These are phyloP conservation scores for Pseudogymnoascus sp. DNA, from an alignment of 2,329 filamentous ascomycete genomes.

Conservation along the genomic window DNA sequence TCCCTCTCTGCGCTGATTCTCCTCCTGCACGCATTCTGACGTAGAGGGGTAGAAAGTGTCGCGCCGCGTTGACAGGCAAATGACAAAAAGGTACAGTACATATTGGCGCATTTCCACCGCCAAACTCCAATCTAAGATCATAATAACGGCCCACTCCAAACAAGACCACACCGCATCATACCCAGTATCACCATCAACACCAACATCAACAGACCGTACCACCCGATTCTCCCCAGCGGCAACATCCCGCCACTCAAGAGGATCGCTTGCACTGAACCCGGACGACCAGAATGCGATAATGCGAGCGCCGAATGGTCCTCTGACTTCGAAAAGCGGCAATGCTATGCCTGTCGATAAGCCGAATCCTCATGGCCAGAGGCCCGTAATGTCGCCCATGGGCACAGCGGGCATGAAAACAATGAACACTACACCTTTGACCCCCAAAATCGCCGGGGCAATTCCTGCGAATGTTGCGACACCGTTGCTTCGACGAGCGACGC, in stretches of 20 bases:
- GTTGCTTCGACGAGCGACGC: conserved; percentile 44
- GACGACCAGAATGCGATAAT: conserved; percentile 38
- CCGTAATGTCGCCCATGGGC: conserved; percentile 62
- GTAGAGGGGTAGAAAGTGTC: conserved; percentile 2
- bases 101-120: not conserved
- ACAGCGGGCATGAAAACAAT: conserved; percentile 49
- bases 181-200: conserved; percentile 13
- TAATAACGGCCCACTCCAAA: conserved; percentile 8
- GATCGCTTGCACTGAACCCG: not conserved
- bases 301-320: conserved; percentile 31
- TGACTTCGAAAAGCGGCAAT: conserved; percentile 23
- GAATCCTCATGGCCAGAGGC: conserved; percentile 44
- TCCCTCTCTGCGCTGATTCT: not conserved
- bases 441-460: conserved; percentile 42
- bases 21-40: not conserved
- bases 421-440: conserved; percentile 48
- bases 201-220: conserved; percentile 14
- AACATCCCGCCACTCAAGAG: conserved; percentile 16
- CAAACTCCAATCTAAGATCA: conserved; percentile 7
- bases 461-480: conserved; percentile 24
- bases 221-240: conserved; percentile 18
- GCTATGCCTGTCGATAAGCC: conserved; percentile 45
- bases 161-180: conserved; percentile 8
- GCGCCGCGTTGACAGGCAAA: not conserved
- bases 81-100: conserved; percentile 1